These are phyloP conservation scores for Cucumis melo DNA, from an alignment of 306 rosid genomes.

Conservation along the genomic window DNA sequence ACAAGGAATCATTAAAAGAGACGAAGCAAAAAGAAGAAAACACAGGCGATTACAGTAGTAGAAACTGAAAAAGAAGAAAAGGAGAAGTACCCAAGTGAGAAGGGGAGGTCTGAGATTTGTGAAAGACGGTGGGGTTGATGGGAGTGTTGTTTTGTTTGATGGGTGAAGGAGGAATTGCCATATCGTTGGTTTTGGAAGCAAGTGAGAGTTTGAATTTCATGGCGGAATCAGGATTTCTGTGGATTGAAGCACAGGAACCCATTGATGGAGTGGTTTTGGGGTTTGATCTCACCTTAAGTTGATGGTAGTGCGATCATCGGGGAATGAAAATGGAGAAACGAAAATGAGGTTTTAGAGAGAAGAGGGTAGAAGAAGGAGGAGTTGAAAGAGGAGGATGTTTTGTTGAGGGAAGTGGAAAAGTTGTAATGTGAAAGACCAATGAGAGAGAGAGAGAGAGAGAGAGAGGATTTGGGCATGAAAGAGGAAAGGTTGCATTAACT, in stretches of 20 bases:
- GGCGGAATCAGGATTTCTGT: slow-evolving; percentile 36
- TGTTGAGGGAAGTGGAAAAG: slow-evolving; percentile 27
- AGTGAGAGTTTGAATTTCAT: slow-evolving; percentile 39
- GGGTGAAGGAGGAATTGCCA: slow-evolving; percentile 53
- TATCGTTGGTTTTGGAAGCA: slow-evolving; percentile 35
- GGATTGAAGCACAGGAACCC: slow-evolving; percentile 63
- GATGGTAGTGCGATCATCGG: slow-evolving; percentile 26
- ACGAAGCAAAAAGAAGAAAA: neutral
- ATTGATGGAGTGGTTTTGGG: slow-evolving; percentile 11
- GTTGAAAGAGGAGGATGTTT: neutral
- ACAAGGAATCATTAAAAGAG: neutral
- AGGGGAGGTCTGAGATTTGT: slow-evolving; percentile 35
- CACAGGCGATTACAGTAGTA: neutral
- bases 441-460: neutral
- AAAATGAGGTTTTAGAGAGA: slow-evolving; percentile 14
- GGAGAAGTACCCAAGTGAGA: slow-evolving; percentile 23
- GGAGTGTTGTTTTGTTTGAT: slow-evolving; percentile 29
- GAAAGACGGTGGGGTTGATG: slow-evolving; percentile 22
- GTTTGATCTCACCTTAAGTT: slow-evolving; percentile 5
- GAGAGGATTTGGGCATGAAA: slow-evolving; percentile 25
- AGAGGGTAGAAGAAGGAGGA: neutral
- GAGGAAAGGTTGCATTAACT: slow-evolving; percentile 15
- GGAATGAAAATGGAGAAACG: neutral
- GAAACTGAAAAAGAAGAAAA: neutral
- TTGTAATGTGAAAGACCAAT: slow-evolving; percentile 7